phyloP scores from a whole-genome alignment of 352 stramenopile species.

The Globisporangium perplexum region DNA sequence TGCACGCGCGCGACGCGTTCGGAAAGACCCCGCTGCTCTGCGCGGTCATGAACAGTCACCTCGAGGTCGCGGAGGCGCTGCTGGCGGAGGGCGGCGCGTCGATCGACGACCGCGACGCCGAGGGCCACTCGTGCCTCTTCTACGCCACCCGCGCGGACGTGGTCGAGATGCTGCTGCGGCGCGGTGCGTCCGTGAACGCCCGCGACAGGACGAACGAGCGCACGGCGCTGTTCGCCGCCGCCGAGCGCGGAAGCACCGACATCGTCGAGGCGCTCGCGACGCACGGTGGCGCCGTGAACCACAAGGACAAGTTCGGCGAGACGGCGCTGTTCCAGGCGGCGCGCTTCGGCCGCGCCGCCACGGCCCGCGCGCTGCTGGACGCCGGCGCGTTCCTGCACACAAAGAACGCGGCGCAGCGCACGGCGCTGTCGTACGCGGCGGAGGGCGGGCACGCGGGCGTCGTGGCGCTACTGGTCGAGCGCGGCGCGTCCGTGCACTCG shows the following conservation, averaged over 20 bases:
- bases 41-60: constrained; percentile 10
- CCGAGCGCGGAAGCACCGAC: constrained; percentile 4
- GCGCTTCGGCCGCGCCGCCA: constrained; percentile 6
- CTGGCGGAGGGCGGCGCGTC: constrained; percentile 4
- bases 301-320: constrained; percentile 11
- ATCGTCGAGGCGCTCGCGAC: constrained; percentile 4
- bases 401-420: constrained; percentile 7
- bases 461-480: constrained; percentile 10
- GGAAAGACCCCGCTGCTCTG: constrained; percentile 13
- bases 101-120: constrained; percentile 3
- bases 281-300: constrained; percentile 8
- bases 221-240: constrained; percentile 11
- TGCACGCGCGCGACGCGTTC: constrained; percentile 9
- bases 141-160: constrained; percentile 8
- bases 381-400: constrained; percentile 9
- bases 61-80: constrained; percentile 2
- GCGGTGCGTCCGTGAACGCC: constrained; percentile 1
- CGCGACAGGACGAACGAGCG: constrained; percentile 6
- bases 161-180: constrained; percentile 5
- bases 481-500: constrained; percentile 9
- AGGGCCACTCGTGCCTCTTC: constrained; percentile 12
- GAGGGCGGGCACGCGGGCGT: constrained; percentile 8
- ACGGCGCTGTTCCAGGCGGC: constrained; percentile 11
- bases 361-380: constrained; percentile 5
- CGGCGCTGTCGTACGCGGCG: constrained; percentile 10